Evolutionary conservation across 2,329 filamentous ascomycete species (phyloP).

Genomic region (Pseudogymnoascus sp.): DNA sequence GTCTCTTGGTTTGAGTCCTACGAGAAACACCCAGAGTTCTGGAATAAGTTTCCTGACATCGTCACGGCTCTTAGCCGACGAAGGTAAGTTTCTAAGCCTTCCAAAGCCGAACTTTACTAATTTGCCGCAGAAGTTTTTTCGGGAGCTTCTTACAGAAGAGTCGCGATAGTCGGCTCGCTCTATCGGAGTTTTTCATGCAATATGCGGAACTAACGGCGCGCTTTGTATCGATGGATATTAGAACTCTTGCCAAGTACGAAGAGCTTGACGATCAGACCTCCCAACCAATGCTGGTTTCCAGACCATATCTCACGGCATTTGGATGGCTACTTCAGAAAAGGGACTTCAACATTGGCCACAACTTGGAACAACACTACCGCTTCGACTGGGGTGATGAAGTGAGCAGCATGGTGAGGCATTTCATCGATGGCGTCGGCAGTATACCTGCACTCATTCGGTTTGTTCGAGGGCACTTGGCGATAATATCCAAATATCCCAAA

Average conservation of each 20-base stretch:
- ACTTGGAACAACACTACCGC: conserved; percentile 36
- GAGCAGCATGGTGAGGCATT: conserved; percentile 20
- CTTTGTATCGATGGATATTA: conserved; percentile 46
- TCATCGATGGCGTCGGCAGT: conserved; percentile 36
- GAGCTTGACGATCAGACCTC: conserved; percentile 28
- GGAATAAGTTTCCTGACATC: conserved; percentile 47
- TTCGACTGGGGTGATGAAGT: conserved; percentile 31
- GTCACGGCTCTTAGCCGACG: conserved; percentile 37
- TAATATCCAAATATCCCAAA: conserved; percentile 43
- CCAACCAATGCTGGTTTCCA: conserved; percentile 38
- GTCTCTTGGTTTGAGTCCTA: conserved; percentile 39
- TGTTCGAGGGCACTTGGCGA: conserved; percentile 35
- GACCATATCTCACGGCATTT: conserved; percentile 43
- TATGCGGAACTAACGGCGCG: conserved; percentile 45
- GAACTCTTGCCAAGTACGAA: conserved; percentile 28
- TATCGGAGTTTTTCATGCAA: conserved; percentile 28
- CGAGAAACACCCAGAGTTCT: conserved; percentile 43
- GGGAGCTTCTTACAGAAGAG: conserved; percentile 26
- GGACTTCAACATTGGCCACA: conserved; percentile 30
- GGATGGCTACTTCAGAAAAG: conserved; percentile 34
- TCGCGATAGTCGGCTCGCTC: conserved; percentile 20
- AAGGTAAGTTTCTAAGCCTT: conserved; percentile 34
- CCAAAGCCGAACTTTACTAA: conserved; percentile 14
- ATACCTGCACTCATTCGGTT: conserved; percentile 40
- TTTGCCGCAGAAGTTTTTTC: conserved; percentile 28